phyloP scores from a whole-genome alignment of 495 filamentous ascomycete genomes.

The Penicillium riverlandense region DNA sequence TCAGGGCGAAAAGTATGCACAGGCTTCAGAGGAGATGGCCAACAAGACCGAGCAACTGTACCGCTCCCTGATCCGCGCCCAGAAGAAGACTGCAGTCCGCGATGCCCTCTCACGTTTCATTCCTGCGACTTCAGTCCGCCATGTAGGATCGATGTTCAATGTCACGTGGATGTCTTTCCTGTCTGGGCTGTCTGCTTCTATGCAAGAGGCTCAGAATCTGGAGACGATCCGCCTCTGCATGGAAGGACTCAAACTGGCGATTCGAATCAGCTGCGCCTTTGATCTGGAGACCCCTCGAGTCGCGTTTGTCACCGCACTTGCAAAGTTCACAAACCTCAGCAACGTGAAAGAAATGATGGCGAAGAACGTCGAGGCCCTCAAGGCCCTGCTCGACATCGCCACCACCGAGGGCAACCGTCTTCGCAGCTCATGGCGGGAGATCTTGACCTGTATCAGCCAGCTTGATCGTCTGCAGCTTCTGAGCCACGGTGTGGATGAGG shows the following conservation, averaged over 20 bases:
- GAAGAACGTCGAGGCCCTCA: slow-evolving; percentile 93
- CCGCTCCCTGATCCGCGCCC: slow-evolving; percentile 78
- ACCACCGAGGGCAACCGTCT: slow-evolving; percentile 86
- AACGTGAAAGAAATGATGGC: slow-evolving; percentile 93
- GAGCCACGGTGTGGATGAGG: slow-evolving; percentile 87
- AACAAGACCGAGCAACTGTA: slow-evolving; percentile 84
- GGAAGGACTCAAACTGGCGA: slow-evolving; percentile 90
- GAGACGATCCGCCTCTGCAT: slow-evolving; percentile 87
- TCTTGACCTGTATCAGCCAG: slow-evolving; percentile 92
- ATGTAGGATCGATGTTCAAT: slow-evolving; percentile 98
- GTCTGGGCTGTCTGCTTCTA: slow-evolving; percentile 82
- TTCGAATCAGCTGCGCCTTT: slow-evolving; percentile 88
- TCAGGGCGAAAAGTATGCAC: slow-evolving; percentile 86
- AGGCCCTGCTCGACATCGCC: slow-evolving; percentile 82
- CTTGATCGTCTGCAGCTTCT: slow-evolving; percentile 95
- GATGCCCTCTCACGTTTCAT: slow-evolving; percentile 71
- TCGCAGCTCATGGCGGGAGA: slow-evolving; percentile 87
- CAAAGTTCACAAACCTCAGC: slow-evolving; percentile 90
- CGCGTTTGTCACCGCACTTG: slow-evolving; percentile 89
- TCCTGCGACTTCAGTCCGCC: slow-evolving; percentile 83
- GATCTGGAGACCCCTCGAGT: slow-evolving; percentile 83
- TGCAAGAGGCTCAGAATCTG: slow-evolving; percentile 85
- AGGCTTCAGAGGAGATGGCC: slow-evolving; percentile 92
- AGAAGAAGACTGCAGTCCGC: slow-evolving; percentile 67
- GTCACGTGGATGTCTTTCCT: slow-evolving; percentile 99